Evolutionary conservation across 1,284 basidiomycete genomes (phyloP).

Genomic region (Melampsora americana): DNA sequence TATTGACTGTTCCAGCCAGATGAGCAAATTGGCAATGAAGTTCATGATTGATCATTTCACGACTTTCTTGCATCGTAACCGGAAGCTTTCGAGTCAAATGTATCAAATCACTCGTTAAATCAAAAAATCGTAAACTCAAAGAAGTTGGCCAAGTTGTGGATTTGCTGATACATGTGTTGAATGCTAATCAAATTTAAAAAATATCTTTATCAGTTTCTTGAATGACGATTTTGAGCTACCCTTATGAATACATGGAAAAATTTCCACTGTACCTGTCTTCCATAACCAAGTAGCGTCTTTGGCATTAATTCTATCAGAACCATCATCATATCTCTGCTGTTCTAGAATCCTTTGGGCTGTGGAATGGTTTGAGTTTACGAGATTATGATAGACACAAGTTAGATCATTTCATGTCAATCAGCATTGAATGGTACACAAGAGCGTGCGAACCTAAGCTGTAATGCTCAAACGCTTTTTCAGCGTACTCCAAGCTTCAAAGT

Average conservation of each 20-base stretch:
- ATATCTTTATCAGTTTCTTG: not conserved
- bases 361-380: not conserved
- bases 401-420: not conserved
- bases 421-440: not conserved
- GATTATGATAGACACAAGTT: not conserved
- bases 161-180: conserved; percentile 36
- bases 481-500: not conserved
- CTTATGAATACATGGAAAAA: not conserved
- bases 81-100: conserved; percentile 38
- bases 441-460: conserved; percentile 21
- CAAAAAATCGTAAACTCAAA: conserved; percentile 33
- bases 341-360: no score
- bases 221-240: not conserved
- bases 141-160: conserved; percentile 34
- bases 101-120: conserved; percentile 40
- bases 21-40: conserved; percentile 39
- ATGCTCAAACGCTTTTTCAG: conserved; percentile 28
- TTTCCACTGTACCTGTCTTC: conserved; percentile 27
- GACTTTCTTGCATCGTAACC: conserved; percentile 25
- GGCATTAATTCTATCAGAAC: conserved; percentile 5
- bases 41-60: conserved; percentile 28
- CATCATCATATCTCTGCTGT: conserved; percentile 5
- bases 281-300: conserved; percentile 44
- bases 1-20: conserved; percentile 33
- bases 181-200: conserved; percentile 14